A percentile compares a stretch with the other conserved stretches of the same genome.
These are phyloP conservation scores for Vigna radiata DNA, from an alignment of 306 rosid species.

Conservation along the genomic window DNA sequence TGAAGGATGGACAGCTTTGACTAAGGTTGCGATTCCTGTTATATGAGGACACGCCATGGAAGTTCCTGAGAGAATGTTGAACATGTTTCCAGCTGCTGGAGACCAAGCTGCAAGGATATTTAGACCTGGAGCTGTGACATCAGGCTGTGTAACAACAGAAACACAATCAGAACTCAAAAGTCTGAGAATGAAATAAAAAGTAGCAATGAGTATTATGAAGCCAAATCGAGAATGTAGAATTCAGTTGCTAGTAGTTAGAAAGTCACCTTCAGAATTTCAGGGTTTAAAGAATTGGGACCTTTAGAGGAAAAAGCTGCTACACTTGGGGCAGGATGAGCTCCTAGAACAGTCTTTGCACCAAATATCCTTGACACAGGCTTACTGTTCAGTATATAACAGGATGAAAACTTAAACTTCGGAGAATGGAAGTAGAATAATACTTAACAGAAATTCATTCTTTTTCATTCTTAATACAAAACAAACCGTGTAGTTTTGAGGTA, in stretches of 20 bases:
- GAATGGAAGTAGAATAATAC: constrained; percentile 28
- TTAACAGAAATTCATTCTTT: constrained; percentile 1
- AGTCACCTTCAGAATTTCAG: constrained; percentile 84
- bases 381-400: constrained; percentile 51
- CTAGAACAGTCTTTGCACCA: constrained; percentile 69
- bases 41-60: constrained; percentile 94
- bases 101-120: constrained; percentile 95
- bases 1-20: constrained; percentile 82
- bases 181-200: constrained; percentile 22
- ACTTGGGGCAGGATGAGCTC: constrained; percentile 78
- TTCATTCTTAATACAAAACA: constrained; percentile 31
- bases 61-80: constrained; percentile 80
- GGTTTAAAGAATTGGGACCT: constrained; percentile 84
- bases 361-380: constrained; percentile 61
- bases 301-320: constrained; percentile 81
- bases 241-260: constrained; percentile 15
- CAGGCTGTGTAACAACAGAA: constrained; percentile 69
- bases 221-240: constrained; percentile 2
- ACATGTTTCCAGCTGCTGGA: constrained; percentile 64
- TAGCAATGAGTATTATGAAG: neutral
- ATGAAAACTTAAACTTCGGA: constrained; percentile 30
- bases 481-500: constrained; percentile 65
- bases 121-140: constrained; percentile 84
- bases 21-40: constrained; percentile 81
- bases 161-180: constrained; percentile 28